Evolutionary conservation across 306 rosid species (phyloP).

Genomic region (Calophaca sinica): DNA sequence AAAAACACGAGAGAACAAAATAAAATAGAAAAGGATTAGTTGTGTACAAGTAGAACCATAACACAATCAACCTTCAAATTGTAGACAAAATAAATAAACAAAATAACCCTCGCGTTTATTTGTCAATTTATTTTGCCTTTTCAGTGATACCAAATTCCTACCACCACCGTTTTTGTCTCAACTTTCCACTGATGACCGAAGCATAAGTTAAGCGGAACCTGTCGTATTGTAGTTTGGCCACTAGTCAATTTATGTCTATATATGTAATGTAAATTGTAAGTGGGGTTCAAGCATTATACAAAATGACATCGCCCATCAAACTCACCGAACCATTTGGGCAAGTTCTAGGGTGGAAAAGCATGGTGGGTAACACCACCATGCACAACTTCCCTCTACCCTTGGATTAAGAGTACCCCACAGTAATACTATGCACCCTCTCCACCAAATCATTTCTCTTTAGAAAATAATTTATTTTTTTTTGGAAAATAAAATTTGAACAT

Average conservation of each 20-base stretch:
- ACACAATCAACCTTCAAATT: not conserved
- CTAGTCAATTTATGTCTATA: not conserved
- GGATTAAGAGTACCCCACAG: no score
- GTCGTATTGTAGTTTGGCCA: conserved; percentile 23
- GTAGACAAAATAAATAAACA: not conserved
- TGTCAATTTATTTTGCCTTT: conserved; percentile 35
- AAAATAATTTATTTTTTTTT: no score
- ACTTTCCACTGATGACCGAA: conserved; percentile 14
- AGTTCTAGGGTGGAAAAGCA: no score
- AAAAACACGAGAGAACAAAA: not conserved
- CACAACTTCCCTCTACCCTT: no score
- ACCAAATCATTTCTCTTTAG: no score
- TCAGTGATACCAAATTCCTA: conserved; percentile 25
- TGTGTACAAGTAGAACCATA: no score
- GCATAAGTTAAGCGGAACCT: conserved; percentile 1
- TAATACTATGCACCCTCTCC: no score
- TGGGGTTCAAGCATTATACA: not conserved
- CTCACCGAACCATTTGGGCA: no score
- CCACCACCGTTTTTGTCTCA: conserved; percentile 3
- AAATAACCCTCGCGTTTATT: not conserved
- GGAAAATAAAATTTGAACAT: no score
- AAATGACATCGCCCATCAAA: not conserved
- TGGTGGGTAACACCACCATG: no score
- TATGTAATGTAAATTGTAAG: not conserved
- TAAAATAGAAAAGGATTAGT: not conserved